These are phyloP conservation scores for Lichtheimia ramosa DNA, from an alignment of 371 early-diverging fungal genomes.

Conservation along the genomic window DNA sequence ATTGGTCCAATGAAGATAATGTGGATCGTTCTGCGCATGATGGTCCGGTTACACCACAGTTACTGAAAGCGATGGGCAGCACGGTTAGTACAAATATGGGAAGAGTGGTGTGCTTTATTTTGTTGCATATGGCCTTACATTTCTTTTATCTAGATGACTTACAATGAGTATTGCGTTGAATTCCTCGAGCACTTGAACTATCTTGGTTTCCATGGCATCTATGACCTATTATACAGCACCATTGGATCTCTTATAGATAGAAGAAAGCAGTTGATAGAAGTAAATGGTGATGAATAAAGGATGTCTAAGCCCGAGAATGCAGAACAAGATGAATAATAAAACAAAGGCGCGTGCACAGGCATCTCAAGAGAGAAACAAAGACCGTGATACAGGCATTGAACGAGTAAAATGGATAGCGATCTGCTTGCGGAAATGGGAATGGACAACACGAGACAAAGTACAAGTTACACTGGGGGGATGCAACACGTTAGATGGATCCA, in stretches of 20 bases:
- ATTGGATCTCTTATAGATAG: constrained; percentile 38
- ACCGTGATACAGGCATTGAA: background rate
- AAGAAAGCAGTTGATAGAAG: constrained; percentile 1
- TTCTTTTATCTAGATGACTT: background rate
- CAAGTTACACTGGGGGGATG: too few species aligned
- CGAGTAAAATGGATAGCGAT: too few species aligned
- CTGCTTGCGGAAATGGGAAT: too few species aligned
- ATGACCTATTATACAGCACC: constrained; percentile 45
- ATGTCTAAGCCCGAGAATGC: background rate
- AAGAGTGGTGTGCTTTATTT: background rate
- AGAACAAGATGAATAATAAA: constrained; percentile 5
- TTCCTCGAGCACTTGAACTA: constrained; percentile 45
- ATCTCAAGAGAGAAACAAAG: background rate
- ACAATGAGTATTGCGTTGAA: constrained; percentile 45
- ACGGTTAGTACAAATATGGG: background rate
- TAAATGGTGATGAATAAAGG: constrained; percentile 1
- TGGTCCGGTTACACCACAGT: constrained; percentile 25
- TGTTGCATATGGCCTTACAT: background rate
- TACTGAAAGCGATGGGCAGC: constrained; percentile 13
- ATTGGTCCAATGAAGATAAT: constrained; percentile 14
- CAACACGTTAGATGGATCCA: too few species aligned
- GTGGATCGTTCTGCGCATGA: constrained; percentile 9
- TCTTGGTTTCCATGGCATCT: constrained; percentile 48
- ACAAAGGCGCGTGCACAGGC: constrained; percentile 1
- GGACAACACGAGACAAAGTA: too few species aligned